A percentile compares a stretch with the other conserved stretches of the same genome.
Conservation (phyloP, 129 eudicot species). For the Rutidosis leptorrhynchoides region DNA sequence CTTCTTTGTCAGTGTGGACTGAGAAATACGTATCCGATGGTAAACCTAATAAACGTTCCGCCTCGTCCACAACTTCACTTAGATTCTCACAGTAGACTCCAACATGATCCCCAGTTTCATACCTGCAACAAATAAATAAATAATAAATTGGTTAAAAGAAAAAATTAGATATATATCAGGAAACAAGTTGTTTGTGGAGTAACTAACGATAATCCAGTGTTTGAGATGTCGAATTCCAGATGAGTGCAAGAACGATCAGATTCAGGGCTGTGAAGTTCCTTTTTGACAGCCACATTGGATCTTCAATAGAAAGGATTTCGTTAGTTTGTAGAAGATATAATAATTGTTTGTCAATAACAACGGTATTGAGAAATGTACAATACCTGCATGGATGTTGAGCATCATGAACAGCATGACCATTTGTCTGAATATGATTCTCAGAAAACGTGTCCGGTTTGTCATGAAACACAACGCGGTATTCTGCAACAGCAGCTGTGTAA, state of each 20-base stretch:
- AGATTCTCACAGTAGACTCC: conserved; percentile 92
- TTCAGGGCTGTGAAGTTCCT: conserved; percentile 82
- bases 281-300: conserved; percentile 80
- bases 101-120: conserved; percentile 98
- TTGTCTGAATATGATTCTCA: conserved; percentile 43
- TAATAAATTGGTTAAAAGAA: not conserved
- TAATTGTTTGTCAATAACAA: not conserved
- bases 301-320: conserved; percentile 31
- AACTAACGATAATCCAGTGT: conserved; percentile 77
- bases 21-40: conserved; percentile 81
- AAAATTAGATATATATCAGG: not conserved
- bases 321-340: conserved; percentile 17
- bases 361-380: not conserved
- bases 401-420: conserved; percentile 75
- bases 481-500: conserved; percentile 86
- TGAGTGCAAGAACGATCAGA: conserved; percentile 98
- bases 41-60: conserved; percentile 62
- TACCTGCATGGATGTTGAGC: conserved; percentile 99
- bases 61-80: conserved; percentile 78
- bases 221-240: conserved; percentile 85
- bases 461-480: conserved; percentile 83
- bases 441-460: conserved; percentile 39
- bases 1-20: conserved; percentile 73
- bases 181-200: conserved; percentile 1
- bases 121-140: conserved; percentile 40